Evolutionary conservation across 441 rosid genomes (phyloP).

Genomic region (Metrosideros polymorpha): DNA sequence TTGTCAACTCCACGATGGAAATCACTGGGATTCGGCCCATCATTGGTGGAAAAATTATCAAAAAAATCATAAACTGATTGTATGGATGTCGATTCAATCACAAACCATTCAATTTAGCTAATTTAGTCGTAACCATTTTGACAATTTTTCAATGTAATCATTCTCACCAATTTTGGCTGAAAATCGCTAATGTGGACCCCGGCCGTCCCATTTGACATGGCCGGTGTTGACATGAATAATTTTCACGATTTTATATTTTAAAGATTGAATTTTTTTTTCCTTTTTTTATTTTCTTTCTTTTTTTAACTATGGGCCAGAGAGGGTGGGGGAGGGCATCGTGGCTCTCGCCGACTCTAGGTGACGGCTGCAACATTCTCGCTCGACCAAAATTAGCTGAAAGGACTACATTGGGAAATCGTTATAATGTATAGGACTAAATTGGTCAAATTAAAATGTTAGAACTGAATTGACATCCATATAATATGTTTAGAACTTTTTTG

Average conservation of each 20-base stretch:
- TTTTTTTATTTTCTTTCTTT: not conserved
- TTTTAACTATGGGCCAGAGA: not conserved
- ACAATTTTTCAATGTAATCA: not conserved
- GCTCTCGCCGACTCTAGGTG: accelerated
- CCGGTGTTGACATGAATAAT: accelerated
- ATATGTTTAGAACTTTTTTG: not conserved
- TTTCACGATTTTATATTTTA: too few species aligned
- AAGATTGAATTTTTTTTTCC: not conserved
- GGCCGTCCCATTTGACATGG: accelerated
- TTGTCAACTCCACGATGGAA: not conserved
- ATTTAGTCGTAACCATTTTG: not conserved
- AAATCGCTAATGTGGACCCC: accelerated
- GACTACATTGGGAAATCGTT: not conserved
- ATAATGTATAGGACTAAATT: accelerated
- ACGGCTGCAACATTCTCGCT: not conserved
- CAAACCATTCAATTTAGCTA: not conserved
- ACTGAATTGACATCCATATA: not conserved
- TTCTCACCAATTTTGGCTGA: not conserved
- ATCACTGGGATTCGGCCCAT: not conserved
- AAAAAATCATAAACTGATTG: not conserved
- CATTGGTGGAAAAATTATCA: not conserved
- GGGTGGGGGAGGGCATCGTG: not conserved
- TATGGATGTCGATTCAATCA: accelerated
- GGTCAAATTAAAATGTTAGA: not conserved
- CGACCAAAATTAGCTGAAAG: accelerated